Base-by-base conservation (phyloP, 2,329 filamentous ascomycete species). In the Colletotrichum karsti region DNA sequence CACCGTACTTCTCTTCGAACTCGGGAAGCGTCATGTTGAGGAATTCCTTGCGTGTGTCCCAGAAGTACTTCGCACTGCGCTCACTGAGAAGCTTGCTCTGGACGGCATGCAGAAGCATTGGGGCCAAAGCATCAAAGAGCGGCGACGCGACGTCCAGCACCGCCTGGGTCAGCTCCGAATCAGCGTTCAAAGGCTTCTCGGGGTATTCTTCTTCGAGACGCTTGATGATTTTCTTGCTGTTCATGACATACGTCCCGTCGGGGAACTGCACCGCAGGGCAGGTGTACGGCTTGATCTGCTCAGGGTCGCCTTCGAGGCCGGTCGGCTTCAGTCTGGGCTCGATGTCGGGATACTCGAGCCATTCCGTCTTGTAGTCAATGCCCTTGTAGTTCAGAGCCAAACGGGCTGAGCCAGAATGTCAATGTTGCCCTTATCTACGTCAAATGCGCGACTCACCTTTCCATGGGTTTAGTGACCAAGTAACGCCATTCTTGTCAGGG, bases 381-480 rank as follows among this genome's bases (percentile, higher is more conserved):
- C 82, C 82, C 76, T 93, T 93, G 80, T 85, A 92, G 79, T 93
- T 93, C 48, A 93, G 79, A 3, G 86, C 75, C 63, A 93, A 78
- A 2, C 91, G 89, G 48, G 88, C 91, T 92, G 58, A 26, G 7
- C 5, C 2, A n/a, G 9, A 15, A 8, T 8, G 41, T 35, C 50
- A 61, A 35, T 15, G 8, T n/a, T n/a, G 69, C 18, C 10, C 2
- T 18, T 9, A 4, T 10, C 18, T 30, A 26, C 26, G 18, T 24
- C 7, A 28, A 37, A 28, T 30, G 26, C 20, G 18, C 2, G 15
- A 56, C 74, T 72, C 78, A 91, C 90, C 88, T 79, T 91, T 93
- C 91, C 90, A 93, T 1, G 91, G 87, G 75, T 93, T 93, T 50
- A 87, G 79, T 1, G 90, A 91, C 91, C 91, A 93, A 56, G 80